Evolutionary conservation across 352 stramenopile genomes (phyloP).

Genomic region (Phytopythium delawarense): DNA sequence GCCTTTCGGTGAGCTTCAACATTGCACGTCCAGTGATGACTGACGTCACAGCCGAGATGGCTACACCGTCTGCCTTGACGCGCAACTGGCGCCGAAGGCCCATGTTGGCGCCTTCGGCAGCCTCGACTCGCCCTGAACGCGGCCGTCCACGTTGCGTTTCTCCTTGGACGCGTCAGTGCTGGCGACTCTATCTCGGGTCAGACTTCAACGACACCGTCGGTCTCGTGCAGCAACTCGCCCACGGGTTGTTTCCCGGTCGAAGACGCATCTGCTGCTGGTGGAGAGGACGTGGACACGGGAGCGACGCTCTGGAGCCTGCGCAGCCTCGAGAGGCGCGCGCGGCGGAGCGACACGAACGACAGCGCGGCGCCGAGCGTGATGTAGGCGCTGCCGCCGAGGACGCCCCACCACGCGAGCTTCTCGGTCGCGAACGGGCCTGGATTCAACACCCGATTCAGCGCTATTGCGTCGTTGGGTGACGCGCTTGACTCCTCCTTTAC

Average conservation of each 20-base stretch:
- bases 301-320: neutral
- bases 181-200: neutral
- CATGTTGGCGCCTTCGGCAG: too few relatives aligned
- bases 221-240: neutral
- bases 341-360: neutral
- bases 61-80: neutral
- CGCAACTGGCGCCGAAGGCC: too few relatives aligned
- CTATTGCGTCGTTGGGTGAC: constrained; percentile 16
- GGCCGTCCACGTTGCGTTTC: neutral
- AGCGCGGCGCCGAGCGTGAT: constrained; percentile 15
- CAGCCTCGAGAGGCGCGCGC: neutral
- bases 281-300: neutral
- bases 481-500: constrained; percentile 42
- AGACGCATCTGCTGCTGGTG: neutral
- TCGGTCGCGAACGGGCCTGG: constrained; percentile 29
- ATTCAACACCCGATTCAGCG: constrained; percentile 5
- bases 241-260: neutral
- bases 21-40: neutral
- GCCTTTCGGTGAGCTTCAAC: constrained; percentile 3
- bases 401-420: constrained; percentile 31
- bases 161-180: neutral
- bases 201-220: neutral
- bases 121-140: too few relatives aligned
- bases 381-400: constrained; percentile 20
- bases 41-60: neutral